These are phyloP conservation scores for Mycena rebaudengoi DNA, from an alignment of 768 basidiomycete genomes.

Conservation along the genomic window DNA sequence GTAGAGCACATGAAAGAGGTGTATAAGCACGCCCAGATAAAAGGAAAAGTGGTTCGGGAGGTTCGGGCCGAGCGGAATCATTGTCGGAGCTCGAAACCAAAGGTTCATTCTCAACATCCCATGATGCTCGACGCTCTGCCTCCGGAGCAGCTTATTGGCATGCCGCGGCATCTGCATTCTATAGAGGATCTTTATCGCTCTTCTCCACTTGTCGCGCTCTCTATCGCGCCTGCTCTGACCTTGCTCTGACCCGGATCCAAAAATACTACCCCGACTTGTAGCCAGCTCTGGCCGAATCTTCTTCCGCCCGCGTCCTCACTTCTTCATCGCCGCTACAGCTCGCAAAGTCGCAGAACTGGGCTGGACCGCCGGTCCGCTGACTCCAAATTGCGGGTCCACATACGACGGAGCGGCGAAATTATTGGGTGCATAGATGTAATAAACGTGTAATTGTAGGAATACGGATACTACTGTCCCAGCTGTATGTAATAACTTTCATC, in stretches of 20 bases:
- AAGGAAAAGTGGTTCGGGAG: no score
- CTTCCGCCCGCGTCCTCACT: conserved; percentile 27
- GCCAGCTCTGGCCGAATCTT: conserved; percentile 24
- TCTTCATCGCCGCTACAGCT: conserved; percentile 22
- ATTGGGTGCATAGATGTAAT: no score
- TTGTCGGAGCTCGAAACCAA: no score
- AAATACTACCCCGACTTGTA: conserved; percentile 18
- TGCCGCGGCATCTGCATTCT: conserved; percentile 17
- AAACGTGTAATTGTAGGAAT: no score
- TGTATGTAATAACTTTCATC: no score
- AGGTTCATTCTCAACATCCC: background rate
- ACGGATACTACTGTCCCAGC: no score
- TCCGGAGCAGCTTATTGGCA: conserved; percentile 11
- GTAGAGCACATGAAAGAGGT: no score
- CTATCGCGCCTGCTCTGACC: conserved; percentile 9
- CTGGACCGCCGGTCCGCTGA: no score
- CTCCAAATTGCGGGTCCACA: no score
- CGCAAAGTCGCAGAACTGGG: conserved; percentile 28
- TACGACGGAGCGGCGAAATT: no score
- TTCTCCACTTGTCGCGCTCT: conserved; percentile 22
- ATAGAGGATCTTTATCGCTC: conserved; percentile 21
- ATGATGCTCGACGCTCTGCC: conserved; percentile 17
- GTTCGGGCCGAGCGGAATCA: no score
- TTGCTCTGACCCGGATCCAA: conserved; percentile 18
- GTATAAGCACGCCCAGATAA: no score